These are phyloP conservation scores for Dichotomocladium elegans DNA, from an alignment of 371 early-diverging fungal genomes.

Conservation along the genomic window DNA sequence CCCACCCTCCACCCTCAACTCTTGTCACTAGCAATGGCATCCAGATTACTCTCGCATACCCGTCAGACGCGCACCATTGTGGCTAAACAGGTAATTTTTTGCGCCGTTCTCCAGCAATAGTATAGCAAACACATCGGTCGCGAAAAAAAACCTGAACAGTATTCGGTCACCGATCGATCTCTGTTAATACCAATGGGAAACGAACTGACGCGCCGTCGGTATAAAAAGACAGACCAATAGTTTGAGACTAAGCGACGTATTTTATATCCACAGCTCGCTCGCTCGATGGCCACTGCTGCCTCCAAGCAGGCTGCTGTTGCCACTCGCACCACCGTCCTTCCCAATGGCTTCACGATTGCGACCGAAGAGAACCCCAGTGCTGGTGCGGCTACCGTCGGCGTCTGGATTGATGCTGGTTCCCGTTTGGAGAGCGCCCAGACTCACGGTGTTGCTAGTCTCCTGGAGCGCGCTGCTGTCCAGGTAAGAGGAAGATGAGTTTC, in stretches of 20 bases:
- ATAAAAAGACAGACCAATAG: background rate
- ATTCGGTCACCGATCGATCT: background rate
- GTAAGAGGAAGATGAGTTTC: slow-evolving; percentile 51
- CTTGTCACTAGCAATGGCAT: slow-evolving; percentile 18
- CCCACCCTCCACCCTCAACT: slow-evolving; percentile 11
- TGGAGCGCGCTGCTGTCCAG: slow-evolving; percentile 96
- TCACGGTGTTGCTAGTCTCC: slow-evolving; percentile 93
- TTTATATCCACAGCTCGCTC: slow-evolving; percentile 10
- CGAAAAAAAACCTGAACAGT: background rate
- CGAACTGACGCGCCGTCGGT: background rate
- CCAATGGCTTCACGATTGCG: slow-evolving; percentile 90
- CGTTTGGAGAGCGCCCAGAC: slow-evolving; percentile 80
- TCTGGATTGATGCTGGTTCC: slow-evolving; percentile 94
- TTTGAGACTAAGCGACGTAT: background rate
- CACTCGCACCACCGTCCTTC: slow-evolving; percentile 73
- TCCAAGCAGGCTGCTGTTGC: slow-evolving; percentile 33
- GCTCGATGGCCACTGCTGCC: slow-evolving; percentile 19
- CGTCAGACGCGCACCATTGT: slow-evolving; percentile 15
- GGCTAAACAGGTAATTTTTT: slow-evolving; percentile 16
- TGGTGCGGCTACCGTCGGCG: slow-evolving; percentile 93
- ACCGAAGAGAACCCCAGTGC: slow-evolving; percentile 82
- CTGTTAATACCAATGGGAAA: background rate
- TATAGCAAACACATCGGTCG: background rate
- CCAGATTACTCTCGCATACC: slow-evolving; percentile 20
- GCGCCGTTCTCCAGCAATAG: background rate